Base-by-base conservation (phyloP, 2,329 filamentous ascomycete species). In the Exophiala aquamarina region DNA sequence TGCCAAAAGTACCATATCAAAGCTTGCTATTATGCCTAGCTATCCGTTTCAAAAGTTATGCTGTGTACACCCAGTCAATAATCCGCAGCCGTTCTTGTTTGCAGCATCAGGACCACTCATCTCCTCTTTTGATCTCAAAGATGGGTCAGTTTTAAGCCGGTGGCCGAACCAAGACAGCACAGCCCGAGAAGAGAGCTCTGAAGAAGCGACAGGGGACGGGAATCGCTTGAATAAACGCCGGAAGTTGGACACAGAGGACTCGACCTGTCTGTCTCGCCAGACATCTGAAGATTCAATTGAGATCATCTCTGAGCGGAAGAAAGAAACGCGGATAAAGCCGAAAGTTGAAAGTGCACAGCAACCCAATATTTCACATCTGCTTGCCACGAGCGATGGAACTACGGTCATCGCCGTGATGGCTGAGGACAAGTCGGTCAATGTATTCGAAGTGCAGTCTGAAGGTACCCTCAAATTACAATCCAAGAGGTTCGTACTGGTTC, bases 381-480 rank as follows among this genome's bases (percentile, higher is more conserved):
- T 79, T 17, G 70, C 79, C 20, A 85, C 89, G 1, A 66, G 73
- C 11, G 75, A 87, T 56, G 81, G 83, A 11, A 74, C 78, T 33
- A 74, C 95, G 68, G 66, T 94, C 15, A 72, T 95, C 33, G 87
- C 83, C 17, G 81, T 94, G 21, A 95, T 90, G 7, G 84, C 81
- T n/a, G 89, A 95, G 61, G 93, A 97, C 73, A 98, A 98, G 72
- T 83, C 80, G 40, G 77, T 98, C 32, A 87, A 88, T 66, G 88
- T 96, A 0, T 88, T 97, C 63, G 75, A 82, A 56, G 74, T 91
- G 49, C 70, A 75, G 2, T 68, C 78, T 42, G 86, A 84, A 1
- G 69, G 68, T 13, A 11, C 33, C 3, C 68, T 96, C 20, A 72
- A 74, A 21, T 77, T 89, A 61, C 64, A 89, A 47, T 94, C 86